A percentile compares a stretch with the other conserved stretches of the same genome.
phyloP scores from a whole-genome alignment of 2,329 filamentous ascomycete genomes.

The Aspergillus ruber region DNA sequence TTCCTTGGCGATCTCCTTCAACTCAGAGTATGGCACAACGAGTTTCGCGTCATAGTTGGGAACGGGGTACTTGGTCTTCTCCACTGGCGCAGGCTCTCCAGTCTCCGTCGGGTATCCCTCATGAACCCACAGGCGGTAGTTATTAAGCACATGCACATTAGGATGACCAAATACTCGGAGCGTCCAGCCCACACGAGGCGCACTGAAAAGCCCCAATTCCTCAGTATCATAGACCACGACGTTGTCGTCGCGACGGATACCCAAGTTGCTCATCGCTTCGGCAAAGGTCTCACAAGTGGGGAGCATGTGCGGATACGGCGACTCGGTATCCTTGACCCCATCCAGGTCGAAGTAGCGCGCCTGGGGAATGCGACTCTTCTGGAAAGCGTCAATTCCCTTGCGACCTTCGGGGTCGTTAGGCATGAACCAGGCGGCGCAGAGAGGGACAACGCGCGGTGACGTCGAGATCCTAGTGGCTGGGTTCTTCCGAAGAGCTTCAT shows the following conservation, averaged over 20 bases:
- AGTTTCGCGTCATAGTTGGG: constrained; percentile 56
- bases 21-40: constrained; percentile 75
- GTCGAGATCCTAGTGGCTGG: constrained; percentile 72
- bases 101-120: constrained; percentile 74
- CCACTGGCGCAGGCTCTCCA: constrained; percentile 45
- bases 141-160: constrained; percentile 85
- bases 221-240: constrained; percentile 92
- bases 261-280: constrained; percentile 78
- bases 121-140: constrained; percentile 90
- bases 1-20: constrained; percentile 69
- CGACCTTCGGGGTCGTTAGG: constrained; percentile 74
- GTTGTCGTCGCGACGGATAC: constrained; percentile 78
- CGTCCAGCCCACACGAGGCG: constrained; percentile 90
- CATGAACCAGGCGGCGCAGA: constrained; percentile 94
- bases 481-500: constrained; percentile 75
- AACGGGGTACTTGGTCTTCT: constrained; percentile 41
- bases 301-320: constrained; percentile 94
- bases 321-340: constrained; percentile 77
- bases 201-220: constrained; percentile 89
- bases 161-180: constrained; percentile 82
- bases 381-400: constrained; percentile 73
- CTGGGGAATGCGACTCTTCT: constrained; percentile 74
- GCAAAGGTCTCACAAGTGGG: constrained; percentile 75
- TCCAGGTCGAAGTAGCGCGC: constrained; percentile 96
- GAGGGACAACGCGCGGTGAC: constrained; percentile 73